phyloP scores from a whole-genome alignment of 2,329 filamentous ascomycete species.

The Cyclaneusma minus region DNA sequence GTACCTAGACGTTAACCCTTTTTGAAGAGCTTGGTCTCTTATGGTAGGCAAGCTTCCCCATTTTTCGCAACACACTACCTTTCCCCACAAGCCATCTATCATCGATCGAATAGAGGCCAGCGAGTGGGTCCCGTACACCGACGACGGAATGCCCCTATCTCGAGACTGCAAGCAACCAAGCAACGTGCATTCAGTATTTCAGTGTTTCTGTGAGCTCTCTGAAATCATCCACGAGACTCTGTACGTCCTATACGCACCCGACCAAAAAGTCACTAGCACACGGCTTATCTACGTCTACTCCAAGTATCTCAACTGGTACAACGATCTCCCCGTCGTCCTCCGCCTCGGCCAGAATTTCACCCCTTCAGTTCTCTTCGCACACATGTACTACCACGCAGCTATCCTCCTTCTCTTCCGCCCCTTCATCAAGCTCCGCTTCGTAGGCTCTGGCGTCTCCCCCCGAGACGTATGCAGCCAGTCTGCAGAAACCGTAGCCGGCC shows the following conservation, averaged over 20 bases:
- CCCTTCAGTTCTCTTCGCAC: constrained; percentile 53
- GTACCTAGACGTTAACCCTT: background rate
- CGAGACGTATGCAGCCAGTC: constrained; percentile 13
- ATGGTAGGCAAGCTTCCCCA: constrained; percentile 46
- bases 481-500: constrained; percentile 14
- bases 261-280: constrained; percentile 43
- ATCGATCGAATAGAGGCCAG: constrained; percentile 45
- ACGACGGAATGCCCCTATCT: constrained; percentile 30
- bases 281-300: constrained; percentile 48
- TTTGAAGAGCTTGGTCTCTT: constrained; percentile 45
- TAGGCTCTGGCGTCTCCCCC: constrained; percentile 9
- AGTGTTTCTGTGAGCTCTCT: constrained; percentile 55
- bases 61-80: constrained; percentile 37
- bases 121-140: constrained; percentile 24
- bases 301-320: constrained; percentile 56
- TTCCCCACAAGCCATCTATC: constrained; percentile 43
- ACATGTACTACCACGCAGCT: constrained; percentile 56
- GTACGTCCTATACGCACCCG: constrained; percentile 31
- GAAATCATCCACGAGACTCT: constrained; percentile 44
- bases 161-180: constrained; percentile 46
- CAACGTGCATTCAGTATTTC: constrained; percentile 52
- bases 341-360: constrained; percentile 50
- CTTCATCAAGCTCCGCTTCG: constrained; percentile 21
- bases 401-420: constrained; percentile 56
- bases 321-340: constrained; percentile 45